Conservation (phyloP, 2,329 filamentous ascomycete species). For the Curvularia eragrostidis region DNA sequence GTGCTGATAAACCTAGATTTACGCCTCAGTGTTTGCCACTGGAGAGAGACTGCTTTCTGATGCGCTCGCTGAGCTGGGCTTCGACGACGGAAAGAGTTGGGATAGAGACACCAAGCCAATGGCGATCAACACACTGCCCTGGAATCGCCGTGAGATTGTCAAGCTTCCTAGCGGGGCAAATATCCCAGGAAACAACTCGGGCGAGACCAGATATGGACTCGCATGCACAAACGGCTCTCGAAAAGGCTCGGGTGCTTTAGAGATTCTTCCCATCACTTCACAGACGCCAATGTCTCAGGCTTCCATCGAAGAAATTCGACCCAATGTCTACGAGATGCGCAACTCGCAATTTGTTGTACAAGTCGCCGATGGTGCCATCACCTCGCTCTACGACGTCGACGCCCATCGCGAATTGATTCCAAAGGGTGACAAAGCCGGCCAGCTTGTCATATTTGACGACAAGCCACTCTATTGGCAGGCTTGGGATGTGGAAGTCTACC, state of each 20-base stretch:
- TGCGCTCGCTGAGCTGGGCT: constrained; percentile 70
- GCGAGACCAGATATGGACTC: constrained; percentile 42
- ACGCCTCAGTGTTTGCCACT: constrained; percentile 79
- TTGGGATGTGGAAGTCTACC: constrained; percentile 97
- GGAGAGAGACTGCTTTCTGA: constrained; percentile 75
- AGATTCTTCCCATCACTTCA: constrained; percentile 38
- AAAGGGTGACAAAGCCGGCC: constrained; percentile 77
- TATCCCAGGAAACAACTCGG: constrained; percentile 38
- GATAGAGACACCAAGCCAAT: constrained; percentile 58
- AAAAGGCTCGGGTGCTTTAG: constrained; percentile 51
- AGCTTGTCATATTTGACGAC: constrained; percentile 94
- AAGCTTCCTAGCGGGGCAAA: constrained; percentile 58
- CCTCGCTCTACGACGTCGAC: constrained; percentile 78
- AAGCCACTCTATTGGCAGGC: constrained; percentile 98
- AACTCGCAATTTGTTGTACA: constrained; percentile 79
- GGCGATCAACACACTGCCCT: constrained; percentile 85
- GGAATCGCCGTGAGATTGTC: constrained; percentile 78
- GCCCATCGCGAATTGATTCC: constrained; percentile 80
- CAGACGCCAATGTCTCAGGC: constrained; percentile 44
- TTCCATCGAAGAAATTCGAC: constrained; percentile 58
- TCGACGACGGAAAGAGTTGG: constrained; percentile 57
- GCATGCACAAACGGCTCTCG: constrained; percentile 49
- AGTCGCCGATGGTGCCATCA: constrained; percentile 78
- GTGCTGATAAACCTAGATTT: constrained; percentile 60
- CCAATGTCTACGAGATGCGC: constrained; percentile 75